Evolutionary conservation across 768 basidiomycete species (phyloP), one percentile per base, ranked within the genome.

Genomic region (Russula lepida): DNA sequence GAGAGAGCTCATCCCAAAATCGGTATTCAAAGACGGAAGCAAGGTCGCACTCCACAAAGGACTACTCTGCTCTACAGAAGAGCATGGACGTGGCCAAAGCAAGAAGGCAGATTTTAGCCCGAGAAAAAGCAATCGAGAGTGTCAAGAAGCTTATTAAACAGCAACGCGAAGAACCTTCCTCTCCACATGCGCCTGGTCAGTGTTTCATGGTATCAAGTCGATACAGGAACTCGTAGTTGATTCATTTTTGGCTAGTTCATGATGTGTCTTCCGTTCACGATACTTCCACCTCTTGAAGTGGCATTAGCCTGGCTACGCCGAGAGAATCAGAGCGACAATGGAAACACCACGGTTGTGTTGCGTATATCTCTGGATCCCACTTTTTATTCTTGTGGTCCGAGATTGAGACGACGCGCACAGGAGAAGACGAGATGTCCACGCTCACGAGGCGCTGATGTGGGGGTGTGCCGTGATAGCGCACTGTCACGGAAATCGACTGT

Each of bases 401-500:
- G n/a, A 43, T 21, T 0, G 41, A 92, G 74, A 13, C 95, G 81
- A 60, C 89, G 92, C 3, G 93, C 93, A 88, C 97, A 92, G 1
- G 90, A 91, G 32, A 97, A 88, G 15, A 98, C 92, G 49, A 98
- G 83, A 17, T 80, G 72, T 97, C 97, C 25, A 93, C 81, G 19
- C 95, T 86, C 71, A 91, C 89, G 0, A 94, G 92, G 0, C 92
- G 82, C 13, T 77, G 68, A 62, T 88, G 78, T 25, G 84, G 80
- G 32, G 81, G 78, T 60, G 79, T 1, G 83, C 73, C 21, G 75
- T 74, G 1, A 81, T 69, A 0, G 84, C 78, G 37, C 89, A 82
- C 0, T 88, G 83, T 98, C 93, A 87, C 92, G 97, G 68, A 94
- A 82, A 12, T 87, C 87, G 27, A 98, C 69, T 0, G 91, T 87